A percentile compares a stretch with the other conserved stretches of the same genome.
Conservation (phyloP, 345 rosid species). For the Hypericum androsaemum region DNA sequence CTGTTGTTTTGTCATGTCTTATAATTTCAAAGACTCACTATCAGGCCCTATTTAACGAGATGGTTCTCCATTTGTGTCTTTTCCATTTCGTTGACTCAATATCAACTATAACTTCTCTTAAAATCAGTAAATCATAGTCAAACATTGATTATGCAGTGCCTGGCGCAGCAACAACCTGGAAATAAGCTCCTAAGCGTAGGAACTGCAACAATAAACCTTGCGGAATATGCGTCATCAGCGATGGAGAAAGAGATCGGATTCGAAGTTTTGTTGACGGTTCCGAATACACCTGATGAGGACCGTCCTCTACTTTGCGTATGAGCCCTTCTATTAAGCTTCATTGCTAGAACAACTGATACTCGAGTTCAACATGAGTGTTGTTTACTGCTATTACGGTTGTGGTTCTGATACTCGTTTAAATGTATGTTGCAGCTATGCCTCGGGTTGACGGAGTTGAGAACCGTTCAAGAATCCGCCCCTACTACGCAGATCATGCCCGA, state of each 20-base stretch:
- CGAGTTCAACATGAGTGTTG: neutral
- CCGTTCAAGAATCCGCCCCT: constrained; percentile 19
- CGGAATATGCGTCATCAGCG: neutral
- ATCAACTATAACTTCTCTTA: no score
- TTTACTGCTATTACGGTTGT: neutral
- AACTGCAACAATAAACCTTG: constrained; percentile 1
- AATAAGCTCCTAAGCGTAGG: neutral
- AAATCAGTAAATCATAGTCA: constrained; percentile 3
- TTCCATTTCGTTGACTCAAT: no score
- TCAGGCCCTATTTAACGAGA: no score
- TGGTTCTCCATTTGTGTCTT: no score
- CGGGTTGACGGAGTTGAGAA: constrained; percentile 22
- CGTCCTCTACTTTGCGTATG: neutral
- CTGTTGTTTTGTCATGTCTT: no score
- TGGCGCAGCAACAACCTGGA: constrained; percentile 6
- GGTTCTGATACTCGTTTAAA: constrained; percentile 14
- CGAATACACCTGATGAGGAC: neutral
- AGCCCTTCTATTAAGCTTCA: neutral
- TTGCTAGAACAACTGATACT: neutral
- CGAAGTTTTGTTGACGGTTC: neutral
- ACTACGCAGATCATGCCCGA: constrained; percentile 20
- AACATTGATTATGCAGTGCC: constrained; percentile 20
- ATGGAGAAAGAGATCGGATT: neutral
- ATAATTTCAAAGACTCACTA: no score
- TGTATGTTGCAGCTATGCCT: constrained; percentile 33